phyloP scores from a whole-genome alignment of 768 basidiomycete species.

The Leccinum pellstonianum region DNA sequence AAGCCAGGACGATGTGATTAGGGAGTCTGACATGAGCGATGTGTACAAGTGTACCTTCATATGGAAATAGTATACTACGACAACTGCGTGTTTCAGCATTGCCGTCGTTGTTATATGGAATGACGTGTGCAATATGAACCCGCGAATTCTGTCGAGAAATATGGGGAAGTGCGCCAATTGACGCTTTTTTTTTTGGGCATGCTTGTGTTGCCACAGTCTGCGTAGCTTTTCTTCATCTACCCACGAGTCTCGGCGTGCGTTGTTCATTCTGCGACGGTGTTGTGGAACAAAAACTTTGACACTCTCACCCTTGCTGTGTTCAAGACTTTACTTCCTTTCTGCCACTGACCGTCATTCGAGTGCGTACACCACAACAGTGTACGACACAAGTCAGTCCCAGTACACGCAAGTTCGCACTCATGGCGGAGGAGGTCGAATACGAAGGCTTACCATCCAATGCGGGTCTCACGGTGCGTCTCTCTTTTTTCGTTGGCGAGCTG shows the following conservation, averaged over 20 bases:
- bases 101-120: neutral
- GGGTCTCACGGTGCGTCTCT: slow-evolving; percentile 59
- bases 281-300: slow-evolving; percentile 9
- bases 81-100: neutral
- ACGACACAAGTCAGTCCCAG: slow-evolving; percentile 5
- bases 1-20: slow-evolving; percentile 10
- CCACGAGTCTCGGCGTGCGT: neutral
- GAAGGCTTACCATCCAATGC: slow-evolving; percentile 73
- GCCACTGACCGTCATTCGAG: neutral
- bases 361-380: slow-evolving; percentile 7
- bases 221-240: neutral
- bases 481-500: slow-evolving; percentile 8
- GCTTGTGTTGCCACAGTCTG: slow-evolving; percentile 1
- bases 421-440: slow-evolving; percentile 55
- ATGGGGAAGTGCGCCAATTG: neutral
- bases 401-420: slow-evolving; percentile 19
- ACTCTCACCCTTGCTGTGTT: slow-evolving; percentile 7
- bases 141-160: slow-evolving; percentile 1
- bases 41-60: neutral
- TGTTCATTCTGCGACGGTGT: slow-evolving; percentile 1
- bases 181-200: slow-evolving; percentile 3
- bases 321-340: neutral
- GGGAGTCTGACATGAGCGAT: neutral
- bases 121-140: neutral
- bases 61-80: neutral